Evolutionary conservation across 2,329 filamentous ascomycete genomes (phyloP).

Genomic region (Acrocalymma vagum): DNA sequence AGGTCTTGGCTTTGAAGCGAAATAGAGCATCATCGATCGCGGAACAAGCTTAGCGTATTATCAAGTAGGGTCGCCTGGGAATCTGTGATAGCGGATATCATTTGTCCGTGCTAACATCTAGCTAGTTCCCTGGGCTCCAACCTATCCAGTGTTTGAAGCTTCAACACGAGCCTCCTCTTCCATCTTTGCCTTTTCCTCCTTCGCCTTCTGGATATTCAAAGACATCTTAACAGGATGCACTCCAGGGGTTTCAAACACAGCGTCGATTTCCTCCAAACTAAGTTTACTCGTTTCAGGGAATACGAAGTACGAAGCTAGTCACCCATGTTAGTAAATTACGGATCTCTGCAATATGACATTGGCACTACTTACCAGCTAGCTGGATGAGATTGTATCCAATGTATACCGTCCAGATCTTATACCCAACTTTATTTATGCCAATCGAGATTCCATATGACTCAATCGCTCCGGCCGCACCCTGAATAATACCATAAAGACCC

Average conservation of each 20-base stretch:
- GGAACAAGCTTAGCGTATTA: no score
- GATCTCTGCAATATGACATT: background rate
- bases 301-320: conserved; percentile 54
- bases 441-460: conserved; percentile 59
- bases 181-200: conserved; percentile 11
- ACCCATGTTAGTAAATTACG: conserved; percentile 1
- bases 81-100: no score
- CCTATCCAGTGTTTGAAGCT: no score
- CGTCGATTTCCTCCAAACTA: conserved; percentile 65
- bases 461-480: conserved; percentile 54
- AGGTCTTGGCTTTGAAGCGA: no score
- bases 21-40: no score
- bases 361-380: conserved; percentile 37
- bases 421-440: conserved; percentile 57
- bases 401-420: conserved; percentile 62
- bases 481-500: conserved; percentile 56
- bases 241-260: conserved; percentile 62
- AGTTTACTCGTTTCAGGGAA: conserved; percentile 62
- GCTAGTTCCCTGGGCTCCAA: no score
- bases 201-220: conserved; percentile 25
- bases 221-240: conserved; percentile 54
- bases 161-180: conserved; percentile 9
- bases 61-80: no score
- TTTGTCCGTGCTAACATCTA: no score
- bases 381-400: conserved; percentile 60